Conservation (phyloP, 2,329 filamentous ascomycete genomes). For the Pyrenophora graminea region DNA sequence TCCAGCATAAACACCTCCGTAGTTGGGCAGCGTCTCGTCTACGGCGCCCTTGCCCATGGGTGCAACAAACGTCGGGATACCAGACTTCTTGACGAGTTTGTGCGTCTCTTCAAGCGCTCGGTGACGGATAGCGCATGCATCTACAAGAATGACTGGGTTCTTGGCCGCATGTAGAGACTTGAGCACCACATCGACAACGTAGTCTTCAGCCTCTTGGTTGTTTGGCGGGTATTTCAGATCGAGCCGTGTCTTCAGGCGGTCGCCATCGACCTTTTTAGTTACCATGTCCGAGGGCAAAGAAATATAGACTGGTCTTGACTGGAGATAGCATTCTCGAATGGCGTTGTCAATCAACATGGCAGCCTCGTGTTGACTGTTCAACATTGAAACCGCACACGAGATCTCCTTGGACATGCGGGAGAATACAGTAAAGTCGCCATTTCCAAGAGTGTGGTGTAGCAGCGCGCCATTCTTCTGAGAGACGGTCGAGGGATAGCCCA, state of each 20-base stretch:
- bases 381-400: slow-evolving; percentile 70
- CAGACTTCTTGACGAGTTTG: slow-evolving; percentile 71
- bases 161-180: slow-evolving; percentile 73
- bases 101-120: slow-evolving; percentile 73
- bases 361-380: slow-evolving; percentile 71
- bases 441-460: slow-evolving; percentile 54
- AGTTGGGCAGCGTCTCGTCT: slow-evolving; percentile 74
- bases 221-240: slow-evolving; percentile 68
- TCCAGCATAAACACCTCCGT: slow-evolving; percentile 85
- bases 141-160: slow-evolving; percentile 77
- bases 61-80: slow-evolving; percentile 81
- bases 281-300: slow-evolving; percentile 82
- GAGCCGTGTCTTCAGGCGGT: slow-evolving; percentile 70
- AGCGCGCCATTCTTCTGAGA: slow-evolving; percentile 49
- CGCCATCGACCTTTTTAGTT: slow-evolving; percentile 73
- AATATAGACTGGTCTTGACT: slow-evolving; percentile 80
- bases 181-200: slow-evolving; percentile 79
- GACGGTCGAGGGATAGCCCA: slow-evolving; percentile 50
- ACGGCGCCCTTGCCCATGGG: slow-evolving; percentile 89
- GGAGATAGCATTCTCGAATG: slow-evolving; percentile 72
- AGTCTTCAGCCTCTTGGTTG: slow-evolving; percentile 72
- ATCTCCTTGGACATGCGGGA: slow-evolving; percentile 75
- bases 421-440: slow-evolving; percentile 80
- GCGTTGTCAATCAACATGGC: slow-evolving; percentile 77
- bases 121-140: slow-evolving; percentile 81